Conservation (phyloP, 2,329 filamentous ascomycete species). For the Nothophaeocryptopus gaeumannii region DNA sequence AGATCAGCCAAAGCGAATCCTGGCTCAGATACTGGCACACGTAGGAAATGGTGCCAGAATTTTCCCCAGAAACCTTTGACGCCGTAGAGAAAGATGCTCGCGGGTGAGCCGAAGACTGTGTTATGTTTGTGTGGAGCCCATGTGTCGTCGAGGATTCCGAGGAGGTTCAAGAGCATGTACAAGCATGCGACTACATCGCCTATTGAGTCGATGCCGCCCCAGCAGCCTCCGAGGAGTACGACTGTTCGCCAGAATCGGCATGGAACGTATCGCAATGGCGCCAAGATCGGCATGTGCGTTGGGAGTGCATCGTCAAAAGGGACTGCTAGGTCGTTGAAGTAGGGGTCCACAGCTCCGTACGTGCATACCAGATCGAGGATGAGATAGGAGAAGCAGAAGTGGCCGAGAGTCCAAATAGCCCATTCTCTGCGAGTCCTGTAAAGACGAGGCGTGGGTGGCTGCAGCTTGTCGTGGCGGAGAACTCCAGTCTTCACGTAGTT, state of each 20-base stretch:
- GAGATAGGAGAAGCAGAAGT: constrained; percentile 1
- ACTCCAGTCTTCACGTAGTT: not conserved
- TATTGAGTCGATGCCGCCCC: not conserved
- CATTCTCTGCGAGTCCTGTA: too few species aligned
- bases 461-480: not conserved
- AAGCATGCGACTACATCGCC: not conserved
- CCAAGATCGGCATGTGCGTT: too few species aligned
- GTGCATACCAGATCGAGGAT: not conserved
- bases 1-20: not conserved
- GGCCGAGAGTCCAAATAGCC: not conserved
- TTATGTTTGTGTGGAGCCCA: constrained; percentile 1
- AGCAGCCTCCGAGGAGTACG: constrained; percentile 1
- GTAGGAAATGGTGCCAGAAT: constrained; percentile 3
- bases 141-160: not conserved
- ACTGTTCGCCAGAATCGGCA: not conserved
- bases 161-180: not conserved
- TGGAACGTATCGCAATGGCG: too few species aligned
- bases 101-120: not conserved
- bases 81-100: not conserved
- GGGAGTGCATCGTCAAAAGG: too few species aligned
- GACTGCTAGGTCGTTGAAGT: not conserved
- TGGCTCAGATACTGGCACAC: not conserved
- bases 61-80: constrained; percentile 3
- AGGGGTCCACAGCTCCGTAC: not conserved
- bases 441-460: not conserved